Conservation (phyloP, 202 grass and related monocot genomes). For the Saccharum hybrid region DNA sequence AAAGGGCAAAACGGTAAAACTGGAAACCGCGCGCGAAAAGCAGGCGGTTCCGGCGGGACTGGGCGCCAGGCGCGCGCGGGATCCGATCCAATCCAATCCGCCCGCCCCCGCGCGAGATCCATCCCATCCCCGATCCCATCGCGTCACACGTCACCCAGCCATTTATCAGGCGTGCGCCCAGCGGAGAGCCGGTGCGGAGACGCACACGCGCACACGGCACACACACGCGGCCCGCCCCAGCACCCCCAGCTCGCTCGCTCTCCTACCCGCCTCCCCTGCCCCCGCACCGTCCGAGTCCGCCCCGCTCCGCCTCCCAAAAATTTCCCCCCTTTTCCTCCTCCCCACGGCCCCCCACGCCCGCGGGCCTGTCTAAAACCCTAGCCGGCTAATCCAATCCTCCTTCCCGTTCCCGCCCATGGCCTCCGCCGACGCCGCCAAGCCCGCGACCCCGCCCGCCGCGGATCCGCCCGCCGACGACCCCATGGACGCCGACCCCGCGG, state of each 20-base stretch:
- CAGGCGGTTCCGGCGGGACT: not conserved
- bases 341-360: not conserved
- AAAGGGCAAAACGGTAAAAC: not conserved
- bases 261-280: not conserved
- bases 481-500: constrained; percentile 30
- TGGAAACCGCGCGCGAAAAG: not conserved
- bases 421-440: constrained; percentile 48
- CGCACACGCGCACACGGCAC: not conserved
- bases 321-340: constrained; percentile 15
- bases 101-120: not conserved
- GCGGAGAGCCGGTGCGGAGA: too few relatives aligned
- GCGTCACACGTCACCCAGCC: constrained; percentile 8
- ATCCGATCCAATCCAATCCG: not conserved
- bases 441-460: constrained; percentile 27
- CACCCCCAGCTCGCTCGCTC: not conserved
- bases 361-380: constrained; percentile 56
- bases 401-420: constrained; percentile 48
- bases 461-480: constrained; percentile 50
- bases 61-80: too few relatives aligned
- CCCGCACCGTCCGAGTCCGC: not conserved
- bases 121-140: not conserved
- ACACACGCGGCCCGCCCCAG: not conserved
- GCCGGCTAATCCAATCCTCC: constrained; percentile 2
- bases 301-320: constrained; percentile 49
- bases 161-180: constrained; percentile 2